Conservation (phyloP, 2,329 filamentous ascomycete species). For the Fusarium nygamai region DNA sequence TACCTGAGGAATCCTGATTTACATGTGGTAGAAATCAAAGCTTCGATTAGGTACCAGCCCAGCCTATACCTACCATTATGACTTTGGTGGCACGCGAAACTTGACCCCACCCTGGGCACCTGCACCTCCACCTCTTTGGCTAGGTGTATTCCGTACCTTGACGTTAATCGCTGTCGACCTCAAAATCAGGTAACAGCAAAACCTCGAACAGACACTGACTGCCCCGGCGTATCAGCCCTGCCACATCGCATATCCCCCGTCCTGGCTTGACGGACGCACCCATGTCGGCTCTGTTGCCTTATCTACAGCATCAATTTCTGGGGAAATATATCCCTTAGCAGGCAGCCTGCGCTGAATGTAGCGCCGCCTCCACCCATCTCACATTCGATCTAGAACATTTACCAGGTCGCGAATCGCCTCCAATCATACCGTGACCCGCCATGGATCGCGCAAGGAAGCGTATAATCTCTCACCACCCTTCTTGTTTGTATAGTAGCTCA, state of each 20-base stretch:
- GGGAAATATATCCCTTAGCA: conserved; percentile 56
- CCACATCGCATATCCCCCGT: conserved; percentile 36
- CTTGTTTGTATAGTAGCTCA: conserved; percentile 21
- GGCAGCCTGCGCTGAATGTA: conserved; percentile 58
- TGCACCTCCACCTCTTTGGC: conserved; percentile 12
- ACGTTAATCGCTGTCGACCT: conserved; percentile 23
- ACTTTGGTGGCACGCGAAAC: not conserved
- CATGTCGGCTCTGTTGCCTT: conserved; percentile 53
- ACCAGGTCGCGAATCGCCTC: conserved; percentile 41
- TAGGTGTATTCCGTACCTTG: not conserved
- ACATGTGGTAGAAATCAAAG: not conserved
- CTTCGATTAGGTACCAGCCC: not conserved
- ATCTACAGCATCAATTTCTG: conserved; percentile 48
- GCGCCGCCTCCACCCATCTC: conserved; percentile 45
- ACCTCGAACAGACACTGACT: conserved; percentile 10
- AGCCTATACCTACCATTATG: not conserved
- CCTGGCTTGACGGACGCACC: conserved; percentile 48
- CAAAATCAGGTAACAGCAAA: conserved; percentile 37
- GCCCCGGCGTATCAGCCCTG: conserved; percentile 26
- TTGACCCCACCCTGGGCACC: conserved; percentile 15
- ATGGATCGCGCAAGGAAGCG: conserved; percentile 75
- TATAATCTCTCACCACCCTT: conserved; percentile 48
- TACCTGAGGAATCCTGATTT: not conserved
- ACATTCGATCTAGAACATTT: conserved; percentile 28
- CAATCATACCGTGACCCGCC: conserved; percentile 49